Base-by-base conservation (phyloP, 192 early-diverging fungal genomes). In the Funneliformis geosporum region DNA sequence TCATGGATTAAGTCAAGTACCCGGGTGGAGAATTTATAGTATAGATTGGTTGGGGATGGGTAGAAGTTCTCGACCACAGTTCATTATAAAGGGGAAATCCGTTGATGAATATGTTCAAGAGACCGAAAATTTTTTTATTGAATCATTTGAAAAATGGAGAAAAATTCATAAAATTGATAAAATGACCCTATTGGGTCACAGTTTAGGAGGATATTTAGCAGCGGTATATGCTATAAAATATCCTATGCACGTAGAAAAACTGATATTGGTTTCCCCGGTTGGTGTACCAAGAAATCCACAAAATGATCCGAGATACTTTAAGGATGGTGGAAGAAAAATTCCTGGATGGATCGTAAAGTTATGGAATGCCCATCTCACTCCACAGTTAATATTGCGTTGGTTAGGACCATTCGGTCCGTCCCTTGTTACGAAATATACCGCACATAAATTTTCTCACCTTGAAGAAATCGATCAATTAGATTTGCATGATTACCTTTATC, bases 11-110 rank as follows among this genome's bases (percentile, higher is more conserved):
- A 81, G 81, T 28, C 84, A 88, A 65, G 82, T 88, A 21, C 86
- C 86, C 14, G 89, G 88, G 9, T 90, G 85, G 43, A 86, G 88
- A 42, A 83, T 93, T 27, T 92, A 92, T 79, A 86, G 91, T 21
- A 86, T 94, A 55, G 97, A 99, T 89, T 99, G 97, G 97, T 86
- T 98, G 2, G 96, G 97, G n/a, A 97, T 95, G 95, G 97, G 93
- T 46, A 90, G 93, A 80, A 92, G 89, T 79, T 92, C 92, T n/a
- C 87, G 96, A 8, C 93, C 94, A 21, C 84, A 85, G 25, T 96
- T 92, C 80, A 81, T 79, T 7, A 84, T 89, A 68, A 75, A 74
- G 50, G 86, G 79, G 65, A 86, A 62, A 73, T 79, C 82, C 68
- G 78, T 83, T 80, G 84, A 91, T 75, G 81, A 88, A 21, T 81